Evolutionary conservation across 2,329 filamentous ascomycete species (phyloP), one percentile per base, ranked within the genome.

Genomic region (Cladosporium colombiae): DNA sequence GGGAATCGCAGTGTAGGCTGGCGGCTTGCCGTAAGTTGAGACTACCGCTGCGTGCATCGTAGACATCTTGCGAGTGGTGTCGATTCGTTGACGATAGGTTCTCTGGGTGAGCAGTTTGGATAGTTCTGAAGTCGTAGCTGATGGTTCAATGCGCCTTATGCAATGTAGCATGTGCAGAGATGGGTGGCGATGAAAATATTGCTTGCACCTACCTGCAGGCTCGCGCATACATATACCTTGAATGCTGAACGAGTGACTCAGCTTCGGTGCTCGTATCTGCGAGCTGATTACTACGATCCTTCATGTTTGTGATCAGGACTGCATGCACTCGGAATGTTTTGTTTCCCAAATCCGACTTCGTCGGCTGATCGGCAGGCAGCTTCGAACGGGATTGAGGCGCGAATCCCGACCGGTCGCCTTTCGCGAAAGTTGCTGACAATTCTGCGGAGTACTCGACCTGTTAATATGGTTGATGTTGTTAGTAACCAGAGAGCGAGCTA

Each of bases 21-120:
- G 80, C 64, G 71, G 71, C 21, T 74, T 65, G 2, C 77, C 78
- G 80, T 81, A 83, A 65, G 75, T 65, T 5, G 73, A 73, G 67
- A 84, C 76, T 67, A 79, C 73, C 50, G 79, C 80, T 58, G 78
- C 75, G 62, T 81, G 74, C 76, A 74, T 81, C 72, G 44, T 65
- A 21, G 37, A 18, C 25, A 59, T 59, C 3, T 7, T 35, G 5
- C 11, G 44, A 18, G 2, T 25, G 33, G n/a, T 18, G 13, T 25
- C 14, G 31, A 14, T 37, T n/a, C 25, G 55, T 23, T 57, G 31
- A 23, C 3, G 10, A 7, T 33, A 5, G 10, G 16, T 21, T 21
- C n/a, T 21, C n/a, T 55, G 10, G 27, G 23, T 33, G 27, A 33
- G 16, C 14, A 13, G 16, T 29, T 13, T 18, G 10, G 11, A 21